Base-by-base conservation (phyloP, 148 eudicot species). In the Arbutus unedo region DNA sequence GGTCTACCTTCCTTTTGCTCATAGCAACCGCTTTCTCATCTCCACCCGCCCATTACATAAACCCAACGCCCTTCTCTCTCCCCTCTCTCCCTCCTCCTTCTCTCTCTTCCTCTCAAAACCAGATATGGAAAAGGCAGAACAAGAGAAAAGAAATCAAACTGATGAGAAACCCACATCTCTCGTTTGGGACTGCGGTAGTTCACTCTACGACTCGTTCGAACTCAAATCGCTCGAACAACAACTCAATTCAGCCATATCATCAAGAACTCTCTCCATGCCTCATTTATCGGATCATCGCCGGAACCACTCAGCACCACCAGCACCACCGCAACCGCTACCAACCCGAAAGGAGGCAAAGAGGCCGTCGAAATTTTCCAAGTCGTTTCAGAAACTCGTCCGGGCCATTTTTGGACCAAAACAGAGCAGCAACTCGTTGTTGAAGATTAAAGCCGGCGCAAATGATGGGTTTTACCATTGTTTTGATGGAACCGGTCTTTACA, bases 121-220 rank as follows among this genome's bases (percentile, higher is more conserved):
- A 56, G 80, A 50, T 45, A 48, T 44, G 54, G 31, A 70, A 8
- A 74, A 83, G 47, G 44, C 6, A 41, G 54, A 54, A 71, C 3
- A 51, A 6, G 55, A 19, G 48, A 44, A 14, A 47, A 57, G 44
- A 25, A 64, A 57, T 51, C 44, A 31, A 53, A 10, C 31, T 10
- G 3, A 15, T 47, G 10, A 48, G 41, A 81, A 53, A 38, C 4
- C 83, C 23, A 77, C 56, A 45, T 50, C 86, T 21, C 78, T 57
- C 3, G 71, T 93, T 45, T 93, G 96, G 98, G 98, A 95, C 82
- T 92, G 94, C 68, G 96, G 85, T 3, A 95, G 98, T 83, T 80
- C 98, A 2, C 90, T 96, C 2, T 96, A 96, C 85, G 99, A 96
- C 88, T 96, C 99, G 1, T 88, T 92, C 85, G 98, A 95, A 86